Conservation (phyloP, 345 rosid genomes). For the Clarkia xantiana region DNA sequence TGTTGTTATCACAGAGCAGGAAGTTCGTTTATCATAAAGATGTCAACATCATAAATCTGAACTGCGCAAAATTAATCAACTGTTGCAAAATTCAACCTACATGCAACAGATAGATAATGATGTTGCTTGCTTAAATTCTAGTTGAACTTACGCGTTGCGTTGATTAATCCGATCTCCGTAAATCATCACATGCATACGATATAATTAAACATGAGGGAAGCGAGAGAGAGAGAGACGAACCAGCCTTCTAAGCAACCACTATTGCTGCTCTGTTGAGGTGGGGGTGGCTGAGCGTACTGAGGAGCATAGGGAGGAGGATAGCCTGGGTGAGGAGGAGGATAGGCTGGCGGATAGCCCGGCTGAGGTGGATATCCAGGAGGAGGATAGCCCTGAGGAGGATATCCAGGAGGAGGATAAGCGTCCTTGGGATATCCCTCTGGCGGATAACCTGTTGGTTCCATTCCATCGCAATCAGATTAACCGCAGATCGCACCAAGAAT, state of each 20-base stretch:
- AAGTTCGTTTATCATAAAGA: no score
- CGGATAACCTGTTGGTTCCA: conserved; percentile 51
- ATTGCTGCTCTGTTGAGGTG: conserved; percentile 35
- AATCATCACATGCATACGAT: background rate
- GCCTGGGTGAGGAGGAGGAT: conserved; percentile 24
- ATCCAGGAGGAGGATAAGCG: background rate
- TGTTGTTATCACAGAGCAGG: no score
- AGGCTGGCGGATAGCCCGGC: conserved; percentile 18
- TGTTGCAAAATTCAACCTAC: no score
- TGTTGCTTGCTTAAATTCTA: no score
- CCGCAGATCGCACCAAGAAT: background rate
- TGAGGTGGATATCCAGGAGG: conserved; percentile 53
- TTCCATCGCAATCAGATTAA: background rate
- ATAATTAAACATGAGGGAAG: conserved; percentile 9
- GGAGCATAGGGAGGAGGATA: conserved; percentile 58
- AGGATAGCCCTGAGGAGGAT: conserved; percentile 26
- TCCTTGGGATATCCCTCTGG: conserved; percentile 27
- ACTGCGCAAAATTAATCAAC: no score
- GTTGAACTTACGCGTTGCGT: no score
- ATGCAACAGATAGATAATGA: no score
- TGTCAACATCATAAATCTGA: no score
- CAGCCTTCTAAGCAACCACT: conserved; percentile 65
- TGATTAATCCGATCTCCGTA: no score
- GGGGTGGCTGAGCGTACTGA: conserved; percentile 64
- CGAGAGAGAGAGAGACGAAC: conserved; percentile 15